A percentile compares a stretch with the other conserved stretches of the same genome.
Evolutionary conservation across 202 grass and related monocot genomes (phyloP).

Genomic region (Digitaria exilis): DNA sequence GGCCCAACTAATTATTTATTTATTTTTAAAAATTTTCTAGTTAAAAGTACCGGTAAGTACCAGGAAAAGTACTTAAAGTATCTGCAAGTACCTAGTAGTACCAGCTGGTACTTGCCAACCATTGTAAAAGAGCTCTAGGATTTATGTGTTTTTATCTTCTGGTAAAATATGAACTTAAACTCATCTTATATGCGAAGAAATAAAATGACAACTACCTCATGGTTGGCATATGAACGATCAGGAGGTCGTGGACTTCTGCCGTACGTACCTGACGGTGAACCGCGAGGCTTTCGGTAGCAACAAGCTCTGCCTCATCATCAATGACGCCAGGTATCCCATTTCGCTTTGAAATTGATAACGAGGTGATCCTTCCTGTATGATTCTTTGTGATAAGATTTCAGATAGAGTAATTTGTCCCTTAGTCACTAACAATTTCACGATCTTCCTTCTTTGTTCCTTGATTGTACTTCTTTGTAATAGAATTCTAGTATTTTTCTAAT

Average conservation of each 20-base stretch:
- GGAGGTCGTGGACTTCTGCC: slow-evolving; percentile 80
- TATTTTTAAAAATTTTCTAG: no score
- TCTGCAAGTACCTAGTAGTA: no score
- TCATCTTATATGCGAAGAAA: no score
- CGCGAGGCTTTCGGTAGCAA: slow-evolving; percentile 52
- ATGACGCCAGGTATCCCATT: slow-evolving; percentile 53
- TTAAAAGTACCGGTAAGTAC: no score
- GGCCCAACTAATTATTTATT: no score
- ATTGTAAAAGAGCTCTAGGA: no score
- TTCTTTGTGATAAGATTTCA: not conserved
- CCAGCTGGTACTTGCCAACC: no score
- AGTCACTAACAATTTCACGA: not conserved
- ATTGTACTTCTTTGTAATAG: no score
- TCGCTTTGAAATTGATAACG: not conserved
- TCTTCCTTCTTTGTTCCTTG: not conserved
- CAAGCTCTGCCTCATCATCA: slow-evolving; percentile 73
- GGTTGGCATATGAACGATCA: not conserved
- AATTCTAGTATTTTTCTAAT: no score
- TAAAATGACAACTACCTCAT: not conserved
- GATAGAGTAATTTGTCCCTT: not conserved
- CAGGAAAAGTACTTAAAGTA: no score
- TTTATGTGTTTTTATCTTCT: no score
- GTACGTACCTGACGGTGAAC: slow-evolving; percentile 57
- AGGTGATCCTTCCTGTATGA: not conserved
- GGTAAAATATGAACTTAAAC: no score